These are phyloP conservation scores for Carex arenaria DNA, from an alignment of 202 grass and related monocot species.

Conservation along the genomic window DNA sequence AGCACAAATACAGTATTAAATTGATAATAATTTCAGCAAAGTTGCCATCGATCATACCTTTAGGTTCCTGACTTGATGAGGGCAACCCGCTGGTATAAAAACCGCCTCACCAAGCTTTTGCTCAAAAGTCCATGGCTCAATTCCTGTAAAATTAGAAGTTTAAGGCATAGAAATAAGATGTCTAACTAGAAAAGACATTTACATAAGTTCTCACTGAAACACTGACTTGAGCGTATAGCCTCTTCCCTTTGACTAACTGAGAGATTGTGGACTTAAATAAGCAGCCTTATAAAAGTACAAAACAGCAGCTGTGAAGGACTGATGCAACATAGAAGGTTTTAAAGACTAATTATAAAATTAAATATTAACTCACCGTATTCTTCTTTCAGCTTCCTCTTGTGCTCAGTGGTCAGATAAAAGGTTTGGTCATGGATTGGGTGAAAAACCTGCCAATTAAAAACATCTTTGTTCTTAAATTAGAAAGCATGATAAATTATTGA, in stretches of 20 bases:
- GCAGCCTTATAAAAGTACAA: neutral
- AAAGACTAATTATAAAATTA: neutral
- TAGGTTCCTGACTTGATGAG: conserved; percentile 84
- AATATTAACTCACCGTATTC: conserved; percentile 49
- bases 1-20: neutral
- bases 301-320: neutral
- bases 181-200: neutral
- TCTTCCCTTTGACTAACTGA: neutral
- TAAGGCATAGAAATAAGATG: neutral
- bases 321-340: neutral
- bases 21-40: neutral
- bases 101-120: conserved; percentile 80
- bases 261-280: neutral
- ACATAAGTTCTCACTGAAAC: neutral
- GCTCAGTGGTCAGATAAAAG: conserved; percentile 30
- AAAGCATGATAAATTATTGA: neutral
- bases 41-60: conserved; percentile 31
- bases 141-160: conserved; percentile 40
- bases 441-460: conserved; percentile 27
- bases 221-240: neutral
- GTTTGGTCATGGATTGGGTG: conserved; percentile 30
- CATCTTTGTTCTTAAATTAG: neutral
- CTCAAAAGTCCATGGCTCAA: conserved; percentile 90
- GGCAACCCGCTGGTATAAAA: conserved; percentile 78
- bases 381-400: conserved; percentile 76